Base-by-base conservation (phyloP, 352 stramenopile species). In the Globisporangium heterothallicum region DNA sequence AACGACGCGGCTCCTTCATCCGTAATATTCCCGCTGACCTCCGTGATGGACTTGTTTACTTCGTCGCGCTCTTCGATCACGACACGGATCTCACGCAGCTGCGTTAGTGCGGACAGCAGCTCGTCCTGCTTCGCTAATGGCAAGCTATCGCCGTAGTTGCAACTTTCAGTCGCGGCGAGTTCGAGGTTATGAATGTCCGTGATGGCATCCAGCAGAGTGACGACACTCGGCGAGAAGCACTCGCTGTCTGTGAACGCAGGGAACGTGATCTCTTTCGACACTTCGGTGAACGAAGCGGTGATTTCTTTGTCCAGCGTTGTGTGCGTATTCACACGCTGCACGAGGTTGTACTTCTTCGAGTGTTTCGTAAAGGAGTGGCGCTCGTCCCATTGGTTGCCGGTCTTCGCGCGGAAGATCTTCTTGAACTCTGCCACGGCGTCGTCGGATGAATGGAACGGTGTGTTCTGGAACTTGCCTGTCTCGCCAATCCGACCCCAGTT, bases 401-500 rank as follows among this genome's bases (percentile, higher is more conserved):
- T 90, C 60, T 92, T 92, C n/a, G 70, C 64, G 3, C 69, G 61
- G 51, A 92, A 92, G 40, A 88, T 86, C 58, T 92, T 92, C 53
- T 86, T 81, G 59, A 92, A 92, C 51, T 92, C 81, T 4, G 26
- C 48, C n/a, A 85, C 53, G 0, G 76, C 81, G 16, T 87, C 74
- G 2, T 64, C 56, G 16, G 64, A 55, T 1, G 68, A 57, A 25
- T 77, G 68, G 60, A 89, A 88, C 8, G 78, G 78, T 2, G 78
- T 89, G 58, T 89, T 86, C 58, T 89, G 80, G 42, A 83, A 89
- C 46, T 91, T 88, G 36, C 80, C 80, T 1, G 55, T 68, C 49
- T 88, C 80, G 8, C 80, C 80, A 36, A 91, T 86, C 0, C 79
- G 73, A 0, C 79, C 79, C 79, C 79, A 91, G 56, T 95, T 94